A percentile compares a stretch with the other conserved stretches of the same genome.
Evolutionary conservation across 2,329 filamentous ascomycete species (phyloP).

Genomic region (Dactylonectria estremocensis): DNA sequence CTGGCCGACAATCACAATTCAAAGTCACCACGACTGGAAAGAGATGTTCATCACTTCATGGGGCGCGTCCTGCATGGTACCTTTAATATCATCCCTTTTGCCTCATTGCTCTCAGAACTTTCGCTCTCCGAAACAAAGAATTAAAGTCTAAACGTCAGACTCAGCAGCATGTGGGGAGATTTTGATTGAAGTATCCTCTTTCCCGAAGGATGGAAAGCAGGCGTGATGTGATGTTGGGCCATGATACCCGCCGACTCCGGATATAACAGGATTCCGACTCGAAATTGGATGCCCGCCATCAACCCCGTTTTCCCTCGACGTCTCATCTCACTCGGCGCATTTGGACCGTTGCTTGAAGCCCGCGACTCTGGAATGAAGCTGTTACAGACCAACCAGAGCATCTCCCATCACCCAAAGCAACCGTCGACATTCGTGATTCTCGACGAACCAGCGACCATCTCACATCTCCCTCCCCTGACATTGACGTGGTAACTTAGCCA

Average conservation of each 20-base stretch:
- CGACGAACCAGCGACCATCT: not conserved
- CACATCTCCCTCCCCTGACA: not conserved
- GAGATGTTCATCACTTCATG: not conserved
- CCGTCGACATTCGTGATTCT: not conserved
- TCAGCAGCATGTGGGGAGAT: slow-evolving; percentile 15
- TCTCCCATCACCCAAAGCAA: not conserved
- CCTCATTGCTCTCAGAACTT: not conserved
- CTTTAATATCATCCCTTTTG: not conserved
- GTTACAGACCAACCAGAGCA: slow-evolving; percentile 5
- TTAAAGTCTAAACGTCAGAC: not conserved
- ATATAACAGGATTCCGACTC: slow-evolving; percentile 13
- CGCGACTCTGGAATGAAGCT: slow-evolving; percentile 23
- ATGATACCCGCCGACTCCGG: slow-evolving; percentile 3
- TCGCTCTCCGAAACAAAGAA: slow-evolving; percentile 7
- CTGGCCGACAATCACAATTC: slow-evolving; percentile 30
- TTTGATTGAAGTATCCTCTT: slow-evolving; percentile 10
- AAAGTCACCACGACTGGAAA: not conserved
- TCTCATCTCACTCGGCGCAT: not conserved
- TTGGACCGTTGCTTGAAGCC: not conserved
- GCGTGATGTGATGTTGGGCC: not conserved
- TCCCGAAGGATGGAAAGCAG: slow-evolving; percentile 7
- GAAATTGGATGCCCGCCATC: slow-evolving; percentile 12
- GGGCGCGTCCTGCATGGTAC: not conserved
- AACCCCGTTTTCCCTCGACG: not conserved
- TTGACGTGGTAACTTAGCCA: not conserved